phyloP scores from a whole-genome alignment of 176 grass and related monocot genomes.

The Phoenix roebelenii region DNA sequence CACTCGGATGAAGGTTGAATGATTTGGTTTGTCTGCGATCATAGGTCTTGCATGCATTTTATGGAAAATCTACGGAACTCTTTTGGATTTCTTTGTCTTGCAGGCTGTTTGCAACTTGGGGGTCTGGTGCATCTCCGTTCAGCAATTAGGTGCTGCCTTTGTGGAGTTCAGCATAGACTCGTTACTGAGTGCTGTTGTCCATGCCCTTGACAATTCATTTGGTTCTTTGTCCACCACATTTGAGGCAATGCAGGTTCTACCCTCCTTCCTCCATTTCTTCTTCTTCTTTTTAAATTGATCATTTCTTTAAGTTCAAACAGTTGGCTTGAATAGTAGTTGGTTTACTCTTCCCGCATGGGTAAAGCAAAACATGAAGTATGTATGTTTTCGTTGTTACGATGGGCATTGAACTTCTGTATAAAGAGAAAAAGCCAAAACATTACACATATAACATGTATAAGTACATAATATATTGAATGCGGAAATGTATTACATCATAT shows the following conservation, averaged over 20 bases:
- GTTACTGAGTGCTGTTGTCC: constrained; percentile 38
- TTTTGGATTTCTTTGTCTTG: constrained; percentile 13
- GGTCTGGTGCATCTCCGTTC: constrained; percentile 72
- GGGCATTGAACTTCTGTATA: no score
- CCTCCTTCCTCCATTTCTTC: no score
- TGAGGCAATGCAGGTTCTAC: constrained; percentile 66
- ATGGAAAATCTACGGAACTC: constrained; percentile 1
- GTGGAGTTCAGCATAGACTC: constrained; percentile 25
- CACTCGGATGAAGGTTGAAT: constrained; percentile 60
- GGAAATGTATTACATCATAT: no score
- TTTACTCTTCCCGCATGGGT: no score
- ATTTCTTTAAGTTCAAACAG: no score
- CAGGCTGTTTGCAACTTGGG: constrained; percentile 76
- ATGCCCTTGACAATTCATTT: constrained; percentile 82
- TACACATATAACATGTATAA: no score
- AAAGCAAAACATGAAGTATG: no score
- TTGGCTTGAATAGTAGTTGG: no score
- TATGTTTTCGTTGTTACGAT: no score
- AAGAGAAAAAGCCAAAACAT: no score
- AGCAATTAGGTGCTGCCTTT: constrained; percentile 42
- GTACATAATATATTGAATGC: no score
- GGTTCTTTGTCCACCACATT: constrained; percentile 72
- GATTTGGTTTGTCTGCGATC: background rate
- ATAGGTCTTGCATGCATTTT: background rate
- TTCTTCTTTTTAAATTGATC: no score